Base-by-base conservation (phyloP, 805 yeast species). In the Starmerella potacharoeniae region DNA sequence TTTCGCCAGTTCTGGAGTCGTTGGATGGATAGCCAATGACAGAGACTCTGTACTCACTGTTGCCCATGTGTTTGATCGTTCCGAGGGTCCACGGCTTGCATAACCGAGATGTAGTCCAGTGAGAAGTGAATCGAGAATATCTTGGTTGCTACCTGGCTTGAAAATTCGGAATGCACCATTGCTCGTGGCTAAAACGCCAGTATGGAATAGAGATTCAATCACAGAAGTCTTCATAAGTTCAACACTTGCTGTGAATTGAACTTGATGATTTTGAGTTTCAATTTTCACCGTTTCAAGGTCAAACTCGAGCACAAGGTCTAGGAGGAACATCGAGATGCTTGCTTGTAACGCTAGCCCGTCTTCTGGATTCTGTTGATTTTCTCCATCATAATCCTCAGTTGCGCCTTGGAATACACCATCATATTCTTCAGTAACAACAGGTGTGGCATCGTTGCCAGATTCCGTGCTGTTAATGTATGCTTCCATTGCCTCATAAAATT, bases 241-340 rank as follows among this genome's bases (percentile, higher is more conserved):
- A 6, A 60, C 52, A 2, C 58, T 54, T 11, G 58, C 48, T 10
- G 64, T 52, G 14, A 60, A 53, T 34, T 61, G 64, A 13, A 61
- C 53, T 35, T 55, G 60, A 22, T 61, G 63, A 46, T 53, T 61
- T 33, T 63, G 66, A 1, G 63, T 54, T 49, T 63, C 65, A 4
- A 61, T 46, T 9, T 51, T 52, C n/a, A 63, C 7, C 1, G 56
- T 51, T n/a, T 51, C 55, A 11, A 60, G 48, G 30, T 46, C 56
- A 28, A 58, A 54, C 29, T 55, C 62, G 4, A 58, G 48, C 4
- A 56, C 49, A 17, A 58, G 37, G 35, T 62, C 63, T 16, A 59
- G 44, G 6, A 62, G 36, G 40, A 59, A 60, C 14, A 57, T 45
- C 0, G 62, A 60, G 1, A 59, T 28, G 36, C 47, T 51, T 8